Base-by-base conservation (phyloP, 495 filamentous ascomycete genomes). In the Amphirosellinia nigrospora region DNA sequence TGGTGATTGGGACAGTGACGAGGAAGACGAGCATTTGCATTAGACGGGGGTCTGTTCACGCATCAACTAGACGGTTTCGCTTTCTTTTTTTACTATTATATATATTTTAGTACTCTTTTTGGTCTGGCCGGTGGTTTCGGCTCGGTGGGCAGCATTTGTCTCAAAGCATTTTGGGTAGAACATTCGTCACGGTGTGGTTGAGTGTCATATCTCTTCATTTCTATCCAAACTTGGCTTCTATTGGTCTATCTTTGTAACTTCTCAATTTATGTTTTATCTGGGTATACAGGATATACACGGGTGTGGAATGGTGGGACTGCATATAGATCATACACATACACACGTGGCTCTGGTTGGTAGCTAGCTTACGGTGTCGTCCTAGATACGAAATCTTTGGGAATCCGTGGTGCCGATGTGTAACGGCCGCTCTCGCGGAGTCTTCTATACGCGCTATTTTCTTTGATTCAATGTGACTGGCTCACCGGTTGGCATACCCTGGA, bases 11-110 rank as follows among this genome's bases (percentile, higher is more conserved):
- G 58, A 61, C 19, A 61, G 58, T 28, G 58, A 61, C 0, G 58
- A 61, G 36, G 55, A 58, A 32, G 55, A 58, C 19, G 58, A 28
- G 58, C 58, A 61, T 61, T 61, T 61, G 36, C 55, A 58, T 58
- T 58, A 58, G 55, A 36, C 7, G n/a, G 8, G 55, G 55, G 55
- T 58, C 55, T 58, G 55, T 36, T 58, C 55, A 4, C 55, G 55
- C 32, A 58, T 30, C 34, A 48, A 58, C 11, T 36, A 16, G 55
- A 32, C 15, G 6, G n/a, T 32, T 36, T 58, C 6, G 0, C 8
- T 10, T 4, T 36, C 0, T 58, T 58, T 58, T 9, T 11, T n/a
- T n/a, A 46, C 21, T 36, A 11, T 36, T n/a, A 30, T 16, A 0
- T 30, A 48, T 53, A 26, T 13, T 52, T 52, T 28, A 28, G 3